Conservation (phyloP, 352 stramenopile species). For the Pythium dissotocum region DNA sequence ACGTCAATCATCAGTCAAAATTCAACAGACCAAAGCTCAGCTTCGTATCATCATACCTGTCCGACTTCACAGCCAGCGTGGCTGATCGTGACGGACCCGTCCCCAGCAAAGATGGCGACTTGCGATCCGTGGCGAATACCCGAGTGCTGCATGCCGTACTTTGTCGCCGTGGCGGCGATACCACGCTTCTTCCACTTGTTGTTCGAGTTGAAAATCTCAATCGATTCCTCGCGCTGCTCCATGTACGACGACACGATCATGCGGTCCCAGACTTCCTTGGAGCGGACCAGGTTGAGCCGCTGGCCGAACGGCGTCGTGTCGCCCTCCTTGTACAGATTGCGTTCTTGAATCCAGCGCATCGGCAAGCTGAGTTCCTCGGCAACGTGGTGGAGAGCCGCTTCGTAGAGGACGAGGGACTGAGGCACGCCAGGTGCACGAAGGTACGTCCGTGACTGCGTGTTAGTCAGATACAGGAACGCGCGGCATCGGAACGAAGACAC, state of each 20-base stretch:
- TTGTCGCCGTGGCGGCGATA: conserved; percentile 69
- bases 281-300: conserved; percentile 34
- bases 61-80: conserved; percentile 54
- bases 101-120: conserved; percentile 46
- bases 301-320: conserved; percentile 36
- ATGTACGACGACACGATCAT: conserved; percentile 32
- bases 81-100: conserved; percentile 43
- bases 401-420: conserved; percentile 38
- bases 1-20: background rate
- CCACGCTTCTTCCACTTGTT: conserved; percentile 56
- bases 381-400: conserved; percentile 42
- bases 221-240: conserved; percentile 30
- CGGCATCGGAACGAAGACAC: conserved; percentile 32
- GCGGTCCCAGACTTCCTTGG: conserved; percentile 39
- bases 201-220: conserved; percentile 42
- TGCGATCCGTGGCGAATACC: conserved; percentile 35
- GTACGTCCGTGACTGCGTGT: conserved; percentile 47
- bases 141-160: conserved; percentile 45
- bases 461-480: conserved; percentile 45
- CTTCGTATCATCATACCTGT: conserved; percentile 30
- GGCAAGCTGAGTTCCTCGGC: conserved; percentile 32
- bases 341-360: conserved; percentile 37
- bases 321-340: conserved; percentile 41
- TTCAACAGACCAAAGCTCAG: background rate
- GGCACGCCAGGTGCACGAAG: conserved; percentile 45